A percentile compares a stretch with the other conserved stretches of the same genome.
These are phyloP conservation scores for Cystobasidium slooffiae DNA, from an alignment of 1,284 basidiomycete genomes.

Conservation along the genomic window DNA sequence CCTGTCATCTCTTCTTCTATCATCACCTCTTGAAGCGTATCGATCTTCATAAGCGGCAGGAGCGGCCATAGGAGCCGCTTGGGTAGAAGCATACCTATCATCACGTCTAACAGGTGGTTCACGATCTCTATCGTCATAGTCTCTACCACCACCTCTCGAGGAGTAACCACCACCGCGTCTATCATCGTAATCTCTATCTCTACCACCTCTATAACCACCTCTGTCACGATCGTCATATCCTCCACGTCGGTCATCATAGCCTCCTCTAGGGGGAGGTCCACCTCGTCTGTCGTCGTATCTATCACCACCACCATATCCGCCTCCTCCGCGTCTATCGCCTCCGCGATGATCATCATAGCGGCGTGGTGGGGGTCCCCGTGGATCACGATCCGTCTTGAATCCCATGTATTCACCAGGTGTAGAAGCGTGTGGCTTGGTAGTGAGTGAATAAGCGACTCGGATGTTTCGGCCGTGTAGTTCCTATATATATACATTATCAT, in stretches of 20 bases:
- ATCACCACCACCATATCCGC: constrained; percentile 58
- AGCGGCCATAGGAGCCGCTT: constrained; percentile 46
- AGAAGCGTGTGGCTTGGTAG: constrained; percentile 87
- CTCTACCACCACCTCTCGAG: constrained; percentile 40
- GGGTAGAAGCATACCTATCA: constrained; percentile 11
- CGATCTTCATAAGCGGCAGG: constrained; percentile 61
- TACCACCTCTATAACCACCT: constrained; percentile 47
- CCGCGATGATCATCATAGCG: constrained; percentile 24
- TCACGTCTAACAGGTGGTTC: background rate
- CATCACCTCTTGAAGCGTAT: constrained; percentile 39
- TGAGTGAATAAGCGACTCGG: constrained; percentile 95
- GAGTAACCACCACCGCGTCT: constrained; percentile 45
- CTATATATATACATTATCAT: constrained; percentile 61
- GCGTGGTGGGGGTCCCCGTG: constrained; percentile 7
- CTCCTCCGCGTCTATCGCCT: constrained; percentile 58
- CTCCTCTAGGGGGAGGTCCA: too few relatives aligned
- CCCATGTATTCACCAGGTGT: constrained; percentile 99
- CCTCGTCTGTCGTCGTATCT: constrained; percentile 55
- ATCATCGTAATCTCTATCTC: constrained; percentile 48
- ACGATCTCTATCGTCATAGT: constrained; percentile 35
- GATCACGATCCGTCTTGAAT: constrained; percentile 67
- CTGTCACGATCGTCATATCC: constrained; percentile 62
- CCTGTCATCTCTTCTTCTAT: constrained; percentile 39
- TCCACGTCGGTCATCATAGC: background rate
- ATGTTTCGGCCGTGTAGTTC: constrained; percentile 94